These are phyloP conservation scores for Tinospora cordifolia DNA, from an alignment of 164 flowering plant genomes.

Conservation along the genomic window DNA sequence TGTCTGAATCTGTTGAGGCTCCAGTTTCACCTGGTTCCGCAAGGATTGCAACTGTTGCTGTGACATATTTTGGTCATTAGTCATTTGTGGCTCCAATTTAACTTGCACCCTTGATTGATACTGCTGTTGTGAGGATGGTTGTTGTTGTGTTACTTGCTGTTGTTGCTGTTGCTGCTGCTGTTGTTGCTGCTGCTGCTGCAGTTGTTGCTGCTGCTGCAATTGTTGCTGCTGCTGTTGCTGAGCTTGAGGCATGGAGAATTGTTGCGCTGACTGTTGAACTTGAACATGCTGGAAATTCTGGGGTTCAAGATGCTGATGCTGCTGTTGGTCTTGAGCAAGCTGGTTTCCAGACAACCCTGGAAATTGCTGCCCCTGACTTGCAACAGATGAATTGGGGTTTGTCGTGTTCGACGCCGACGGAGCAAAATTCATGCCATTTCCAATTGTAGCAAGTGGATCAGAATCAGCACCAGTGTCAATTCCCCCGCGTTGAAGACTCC, in stretches of 20 bases:
- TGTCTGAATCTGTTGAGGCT: conserved; percentile 58
- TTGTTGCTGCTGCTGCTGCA: conserved; percentile 28
- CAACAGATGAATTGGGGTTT: conserved; percentile 46
- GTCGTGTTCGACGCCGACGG: conserved; percentile 39
- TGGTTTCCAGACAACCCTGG: conserved; percentile 43
- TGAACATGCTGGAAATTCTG: conserved; percentile 66
- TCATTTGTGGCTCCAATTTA: conserved; percentile 66
- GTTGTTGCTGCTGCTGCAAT: neutral
- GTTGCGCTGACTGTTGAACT: conserved; percentile 21
- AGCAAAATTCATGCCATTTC: conserved; percentile 59
- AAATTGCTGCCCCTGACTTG: conserved; percentile 63
- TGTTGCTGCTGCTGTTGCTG: conserved; percentile 1
- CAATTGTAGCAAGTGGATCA: conserved; percentile 63
- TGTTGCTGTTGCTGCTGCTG: conserved; percentile 42
- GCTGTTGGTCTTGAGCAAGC: conserved; percentile 55
- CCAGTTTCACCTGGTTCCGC: conserved; percentile 63
- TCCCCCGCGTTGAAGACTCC: conserved; percentile 49
- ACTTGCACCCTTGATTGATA: conserved; percentile 52
- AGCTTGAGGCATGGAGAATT: conserved; percentile 21
- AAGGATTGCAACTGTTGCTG: conserved; percentile 57
- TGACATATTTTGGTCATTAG: conserved; percentile 52
- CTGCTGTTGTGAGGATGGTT: conserved; percentile 18
- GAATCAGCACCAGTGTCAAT: conserved; percentile 67
- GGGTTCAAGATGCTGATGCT: conserved; percentile 54
- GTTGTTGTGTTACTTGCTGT: neutral